Evolutionary conservation across 1,284 basidiomycete species (phyloP), one percentile per base, ranked within the genome.

Genomic region (Ceratobasidium sp.): DNA sequence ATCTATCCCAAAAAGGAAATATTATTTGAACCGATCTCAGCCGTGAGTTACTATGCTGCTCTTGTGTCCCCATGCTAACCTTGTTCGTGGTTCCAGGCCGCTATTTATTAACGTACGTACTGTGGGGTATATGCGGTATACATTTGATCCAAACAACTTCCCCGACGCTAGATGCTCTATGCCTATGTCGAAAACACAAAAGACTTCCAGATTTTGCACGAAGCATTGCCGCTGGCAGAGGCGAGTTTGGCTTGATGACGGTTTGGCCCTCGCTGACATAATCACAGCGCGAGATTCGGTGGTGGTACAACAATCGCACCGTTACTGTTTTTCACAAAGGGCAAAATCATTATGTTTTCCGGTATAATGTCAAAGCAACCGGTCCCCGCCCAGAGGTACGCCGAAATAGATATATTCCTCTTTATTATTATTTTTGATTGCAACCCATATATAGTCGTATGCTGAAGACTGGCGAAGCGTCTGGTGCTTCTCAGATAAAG

Each of bases 1-100:
- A 46, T 46, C 49, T 67, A 13, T n/a, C 33, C 12, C n/a, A n/a
- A n/a, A 5, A 20, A 75, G 72, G 5, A 92, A 92, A 69, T 95
- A 95, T 81, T 94, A 97, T 85, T 85, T 97, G 80, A 90, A 97
- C 83, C 91, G 96, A 68, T 97, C 95, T 33, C 96, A 98, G 84
- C 96, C 96, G n/a, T n/a, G n/a, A n/a, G n/a, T n/a, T n/a, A n/a
- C n/a, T n/a, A n/a, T n/a, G n/a, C n/a, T n/a, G n/a, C n/a, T n/a
- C n/a, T n/a, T n/a, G n/a, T n/a, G n/a, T n/a, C n/a, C n/a, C n/a
- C n/a, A n/a, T n/a, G n/a, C n/a, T n/a, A n/a, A n/a, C n/a, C n/a
- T n/a, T n/a, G n/a, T n/a, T n/a, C n/a, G n/a, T n/a, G n/a, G n/a
- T n/a, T n/a, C n/a, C n/a, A n/a, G n/a, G 10, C 96, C 96, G 3